Evolutionary conservation across 768 basidiomycete species (phyloP), one percentile per base, ranked within the genome.

Genomic region (Mrakia frigida): DNA sequence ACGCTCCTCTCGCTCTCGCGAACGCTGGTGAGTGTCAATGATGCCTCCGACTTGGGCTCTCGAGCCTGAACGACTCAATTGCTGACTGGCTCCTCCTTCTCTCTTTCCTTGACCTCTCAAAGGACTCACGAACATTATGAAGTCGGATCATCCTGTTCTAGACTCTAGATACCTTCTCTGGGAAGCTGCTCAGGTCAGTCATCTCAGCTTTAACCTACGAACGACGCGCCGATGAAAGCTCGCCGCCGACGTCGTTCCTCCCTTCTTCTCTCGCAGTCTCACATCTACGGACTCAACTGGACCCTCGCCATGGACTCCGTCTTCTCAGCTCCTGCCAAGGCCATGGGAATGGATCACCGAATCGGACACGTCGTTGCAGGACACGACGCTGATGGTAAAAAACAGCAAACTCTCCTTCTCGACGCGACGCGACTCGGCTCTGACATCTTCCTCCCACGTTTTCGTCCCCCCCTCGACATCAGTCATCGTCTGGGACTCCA

Each of bases 261-360:
- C 84, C 93, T 7, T 90, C 23, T 90, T 92, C 0, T 84, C 93
- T 10, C 86, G 89, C 31, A 28, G 69, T 37, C 56, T 76, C 59
- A 76, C 75, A 39, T 71, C 75, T 18, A 69, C 67, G 67, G 41
- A 25, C 35, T 39, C 41, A 43, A 69, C 67, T 35, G n/a, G 35
- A 41, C 35, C 6, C 41, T 69, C 35, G 16, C 37, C 2, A 41
- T 69, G 35, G 21, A 39, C 41, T 3, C 91, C 91, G 80, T 94
- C 91, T 79, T 91, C 92, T 87, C 88, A 0, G 89, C 89, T 18
- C 88, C 93, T 10, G 91, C 93, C 2, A 85, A 85, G n/a, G 86
- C 90, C 1, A 83, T 92, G 79, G 93, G 92, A 2, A 84, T 90
- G 67, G 89, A 88, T 74, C 91, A 94, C 81, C 88, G 93, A n/a